These are phyloP conservation scores for Nothophaeocryptopus gaeumannii DNA, from an alignment of 2,329 filamentous ascomycete species.

Conservation along the genomic window DNA sequence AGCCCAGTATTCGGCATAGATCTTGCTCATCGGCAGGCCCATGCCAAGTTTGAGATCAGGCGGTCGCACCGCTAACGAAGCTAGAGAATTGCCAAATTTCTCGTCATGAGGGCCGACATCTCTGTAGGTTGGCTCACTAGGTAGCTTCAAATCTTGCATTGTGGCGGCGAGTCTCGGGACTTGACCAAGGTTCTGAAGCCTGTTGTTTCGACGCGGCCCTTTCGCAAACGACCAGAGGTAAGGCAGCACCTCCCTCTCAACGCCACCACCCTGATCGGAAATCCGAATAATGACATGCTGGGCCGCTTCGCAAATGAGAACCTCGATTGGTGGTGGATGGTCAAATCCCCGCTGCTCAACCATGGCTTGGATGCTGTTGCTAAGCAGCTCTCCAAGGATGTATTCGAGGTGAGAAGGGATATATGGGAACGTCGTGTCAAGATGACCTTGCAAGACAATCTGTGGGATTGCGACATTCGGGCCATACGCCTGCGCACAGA, in stretches of 20 bases:
- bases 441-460: slow-evolving; percentile 78
- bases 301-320: slow-evolving; percentile 88
- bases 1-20: slow-evolving; percentile 98
- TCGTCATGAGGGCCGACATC: slow-evolving; percentile 24
- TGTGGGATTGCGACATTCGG: slow-evolving; percentile 70
- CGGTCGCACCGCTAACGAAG: slow-evolving; percentile 75
- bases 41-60: slow-evolving; percentile 87
- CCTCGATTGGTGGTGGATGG: slow-evolving; percentile 76
- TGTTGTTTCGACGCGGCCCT: slow-evolving; percentile 72
- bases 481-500: slow-evolving; percentile 74
- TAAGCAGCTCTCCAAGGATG: slow-evolving; percentile 89
- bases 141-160: slow-evolving; percentile 61
- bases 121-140: slow-evolving; percentile 23
- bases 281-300: slow-evolving; percentile 96
- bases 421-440: slow-evolving; percentile 89
- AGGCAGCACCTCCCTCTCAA: slow-evolving; percentile 78
- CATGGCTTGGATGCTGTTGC: slow-evolving; percentile 91
- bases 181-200: slow-evolving; percentile 78
- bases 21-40: slow-evolving; percentile 85
- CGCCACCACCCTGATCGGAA: slow-evolving; percentile 90
- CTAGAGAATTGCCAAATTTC: slow-evolving; percentile 64
- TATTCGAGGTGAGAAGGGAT: slow-evolving; percentile 96
- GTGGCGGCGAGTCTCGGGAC: slow-evolving; percentile 93
- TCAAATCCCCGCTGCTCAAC: slow-evolving; percentile 63
- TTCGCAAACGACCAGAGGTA: slow-evolving; percentile 97